Percentiles rank a stretch among this genome's conserved stretches.
Evolutionary conservation across 352 stramenopile genomes (phyloP).

Genomic region (Phytophthora foliorum): DNA sequence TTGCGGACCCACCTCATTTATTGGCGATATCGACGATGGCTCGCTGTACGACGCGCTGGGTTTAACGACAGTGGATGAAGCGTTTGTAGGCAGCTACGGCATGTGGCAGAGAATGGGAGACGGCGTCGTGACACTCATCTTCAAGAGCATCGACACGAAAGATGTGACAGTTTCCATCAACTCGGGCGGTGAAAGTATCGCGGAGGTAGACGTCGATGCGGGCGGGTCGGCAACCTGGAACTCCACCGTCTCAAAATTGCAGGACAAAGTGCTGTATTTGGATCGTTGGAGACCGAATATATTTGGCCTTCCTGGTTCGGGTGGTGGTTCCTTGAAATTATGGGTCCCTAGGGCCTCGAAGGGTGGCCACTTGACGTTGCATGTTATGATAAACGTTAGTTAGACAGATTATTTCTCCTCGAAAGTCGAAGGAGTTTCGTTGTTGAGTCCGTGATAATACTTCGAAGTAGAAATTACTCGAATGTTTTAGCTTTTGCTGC

Average conservation of each 20-base stretch:
- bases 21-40: conserved; percentile 30
- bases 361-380: conserved; percentile 18
- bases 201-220: conserved; percentile 15
- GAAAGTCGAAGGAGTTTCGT: not conserved
- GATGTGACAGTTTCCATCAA: conserved; percentile 27
- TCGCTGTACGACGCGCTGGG: conserved; percentile 23
- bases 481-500: not conserved
- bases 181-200: conserved; percentile 16
- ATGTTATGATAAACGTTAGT: conserved; percentile 24
- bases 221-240: conserved; percentile 19
- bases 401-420: not conserved
- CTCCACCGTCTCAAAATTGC: conserved; percentile 13
- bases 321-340: conserved; percentile 22
- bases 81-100: conserved; percentile 39
- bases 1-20: conserved; percentile 30
- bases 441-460: not conserved
- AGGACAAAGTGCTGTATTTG: conserved; percentile 28
- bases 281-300: conserved; percentile 21
- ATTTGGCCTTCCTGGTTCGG: conserved; percentile 14
- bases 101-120: conserved; percentile 35
- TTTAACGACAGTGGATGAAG: conserved; percentile 21
- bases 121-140: conserved; percentile 28
- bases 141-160: conserved; percentile 27
- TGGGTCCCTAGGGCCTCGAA: conserved; percentile 17
- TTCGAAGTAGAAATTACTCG: not conserved